Base-by-base conservation (phyloP, 352 stramenopile species). In the Phytophthora pini region DNA sequence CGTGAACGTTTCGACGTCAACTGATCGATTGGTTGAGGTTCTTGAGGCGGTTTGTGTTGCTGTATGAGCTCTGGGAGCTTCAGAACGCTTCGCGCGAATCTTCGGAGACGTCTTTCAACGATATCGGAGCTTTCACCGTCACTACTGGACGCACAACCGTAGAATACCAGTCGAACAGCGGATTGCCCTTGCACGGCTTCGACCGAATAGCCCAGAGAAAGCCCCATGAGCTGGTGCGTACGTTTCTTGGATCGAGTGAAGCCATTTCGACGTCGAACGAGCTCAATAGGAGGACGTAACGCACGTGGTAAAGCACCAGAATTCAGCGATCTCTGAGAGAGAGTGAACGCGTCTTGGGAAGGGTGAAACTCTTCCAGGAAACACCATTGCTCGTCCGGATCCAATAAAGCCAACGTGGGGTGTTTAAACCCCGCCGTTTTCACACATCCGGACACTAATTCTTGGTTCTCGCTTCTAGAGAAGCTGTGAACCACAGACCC, bases 341-440 rank as follows among this genome's bases (percentile, higher is more conserved):
- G 17, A 7, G 71, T 72, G 20, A 79, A 79, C 0, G 55, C 41
- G 15, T 63, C 45, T 13, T 32, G 49, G 11, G 39, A 43, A 29
- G 49, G 48, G 0, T 40, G 20, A 4, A 79, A 61, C n/a, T 61
- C 36, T 24, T 79, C 71, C 0, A 74, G 27, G 32, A 67, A 71
- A 11, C 68, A 80, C 72, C 72, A 80, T 8, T 52, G 26, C 26
- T 84, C 69, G 40, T 71, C 60, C 1, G 45, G 31, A 9, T 61
- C 66, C 13, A 84, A 69, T 44, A 79, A 9, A 44, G 52, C 58
- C 2, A 74, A 52, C 4, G 65, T 57, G 17, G 65, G 57, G 13
- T 58, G 59, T 12, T 56, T 49, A 39, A 84, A 82, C 34, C 57
- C 66, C 8, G 64, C 64, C 6, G 55, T 79, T 52, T 82, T 84